Evolutionary conservation across 257 asterid genomes (phyloP).

Genomic region (Catharanthus roseus): DNA sequence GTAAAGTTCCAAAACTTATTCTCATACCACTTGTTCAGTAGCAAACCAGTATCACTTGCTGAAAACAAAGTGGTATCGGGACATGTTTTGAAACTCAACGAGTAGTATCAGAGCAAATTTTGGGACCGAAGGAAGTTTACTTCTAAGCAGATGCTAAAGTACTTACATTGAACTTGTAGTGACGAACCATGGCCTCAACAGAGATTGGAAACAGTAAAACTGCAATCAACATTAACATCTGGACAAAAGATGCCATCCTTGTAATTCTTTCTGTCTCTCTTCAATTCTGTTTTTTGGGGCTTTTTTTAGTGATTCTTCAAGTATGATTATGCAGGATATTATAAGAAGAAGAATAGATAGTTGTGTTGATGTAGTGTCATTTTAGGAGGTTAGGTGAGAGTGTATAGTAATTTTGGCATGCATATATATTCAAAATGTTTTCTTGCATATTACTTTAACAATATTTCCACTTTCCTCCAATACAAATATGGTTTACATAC

Average conservation of each 20-base stretch:
- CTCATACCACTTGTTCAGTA: no score
- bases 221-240: constrained; percentile 25
- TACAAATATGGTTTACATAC: background rate
- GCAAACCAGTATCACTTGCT: no score
- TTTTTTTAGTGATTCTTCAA: background rate
- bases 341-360: constrained; percentile 24
- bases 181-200: constrained; percentile 46
- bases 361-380: constrained; percentile 38
- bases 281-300: background rate
- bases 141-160: no score
- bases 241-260: constrained; percentile 22
- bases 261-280: background rate
- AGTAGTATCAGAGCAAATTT: no score
- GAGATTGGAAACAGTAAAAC: constrained; percentile 10
- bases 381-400: constrained; percentile 59
- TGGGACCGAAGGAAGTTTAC: no score
- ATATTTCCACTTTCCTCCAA: background rate
- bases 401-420: constrained; percentile 23
- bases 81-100: no score
- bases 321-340: background rate
- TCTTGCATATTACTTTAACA: constrained; percentile 54
- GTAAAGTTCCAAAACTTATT: no score
- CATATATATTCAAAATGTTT: constrained; percentile 19
- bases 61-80: no score
- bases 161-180: constrained; percentile 57